Conservation (phyloP, 2,329 filamentous ascomycete species). For the Talaromyces sp. region DNA sequence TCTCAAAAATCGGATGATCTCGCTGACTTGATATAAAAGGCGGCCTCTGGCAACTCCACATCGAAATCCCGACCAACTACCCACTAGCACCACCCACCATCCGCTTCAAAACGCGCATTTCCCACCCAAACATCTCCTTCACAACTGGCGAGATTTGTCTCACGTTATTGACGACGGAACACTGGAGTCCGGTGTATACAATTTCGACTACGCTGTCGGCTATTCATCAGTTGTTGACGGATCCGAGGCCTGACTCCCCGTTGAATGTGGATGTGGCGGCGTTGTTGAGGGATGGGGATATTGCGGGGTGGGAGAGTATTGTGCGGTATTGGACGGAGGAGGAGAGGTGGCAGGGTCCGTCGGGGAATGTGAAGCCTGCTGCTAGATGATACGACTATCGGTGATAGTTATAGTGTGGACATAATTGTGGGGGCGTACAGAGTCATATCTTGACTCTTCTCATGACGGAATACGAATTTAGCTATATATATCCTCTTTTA, state of each 20-base stretch:
- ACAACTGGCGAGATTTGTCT: conserved; percentile 87
- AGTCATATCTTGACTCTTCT: background rate
- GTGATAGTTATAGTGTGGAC: background rate
- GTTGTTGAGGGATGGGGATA: conserved; percentile 42
- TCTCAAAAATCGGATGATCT: background rate
- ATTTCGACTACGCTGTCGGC: conserved; percentile 50
- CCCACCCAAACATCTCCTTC: conserved; percentile 74
- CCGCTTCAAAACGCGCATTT: conserved; percentile 74
- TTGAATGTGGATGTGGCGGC: conserved; percentile 47
- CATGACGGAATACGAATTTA: conserved; percentile 2
- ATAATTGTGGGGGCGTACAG: too few relatives aligned
- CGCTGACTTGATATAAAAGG: conserved; percentile 32
- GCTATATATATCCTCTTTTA: background rate
- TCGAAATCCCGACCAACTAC: conserved; percentile 71
- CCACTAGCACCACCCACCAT: conserved; percentile 73
- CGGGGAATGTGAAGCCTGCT: conserved; percentile 12
- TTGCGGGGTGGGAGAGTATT: conserved; percentile 42
- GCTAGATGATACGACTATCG: conserved; percentile 3
- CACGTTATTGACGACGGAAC: conserved; percentile 66
- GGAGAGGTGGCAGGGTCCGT: conserved; percentile 40
- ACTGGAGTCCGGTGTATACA: conserved; percentile 84
- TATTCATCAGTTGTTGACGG: conserved; percentile 44
- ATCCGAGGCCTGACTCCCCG: conserved; percentile 44
- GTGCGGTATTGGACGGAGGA: conserved; percentile 45
- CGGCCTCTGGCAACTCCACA: conserved; percentile 77